Conservation (phyloP, 495 filamentous ascomycete species). For the Jackrogersella minutella region DNA sequence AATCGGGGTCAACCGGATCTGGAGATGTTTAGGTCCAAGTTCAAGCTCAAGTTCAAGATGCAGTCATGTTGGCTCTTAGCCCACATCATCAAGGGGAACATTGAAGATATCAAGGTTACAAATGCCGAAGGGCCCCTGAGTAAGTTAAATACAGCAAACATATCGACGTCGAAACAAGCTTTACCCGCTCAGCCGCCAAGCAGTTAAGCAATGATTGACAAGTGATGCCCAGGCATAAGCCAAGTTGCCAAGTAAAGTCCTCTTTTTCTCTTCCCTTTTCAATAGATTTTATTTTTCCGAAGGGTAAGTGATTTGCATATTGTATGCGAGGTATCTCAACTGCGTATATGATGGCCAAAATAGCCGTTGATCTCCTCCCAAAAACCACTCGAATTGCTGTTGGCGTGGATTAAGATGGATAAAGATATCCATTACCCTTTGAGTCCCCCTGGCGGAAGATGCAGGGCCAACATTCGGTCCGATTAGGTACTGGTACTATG, state of each 20-base stretch:
- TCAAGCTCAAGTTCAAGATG: not conserved
- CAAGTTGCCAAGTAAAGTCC: constrained; percentile 21
- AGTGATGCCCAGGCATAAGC: not conserved
- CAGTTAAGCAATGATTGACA: constrained; percentile 25
- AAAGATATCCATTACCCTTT: not conserved
- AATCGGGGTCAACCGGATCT: not conserved
- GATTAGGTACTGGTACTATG: not conserved
- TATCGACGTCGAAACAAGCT: constrained; percentile 38
- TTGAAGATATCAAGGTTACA: not conserved
- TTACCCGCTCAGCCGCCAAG: constrained; percentile 24
- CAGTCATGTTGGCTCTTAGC: not conserved
- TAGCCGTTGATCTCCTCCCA: not conserved
- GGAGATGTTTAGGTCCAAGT: not conserved
- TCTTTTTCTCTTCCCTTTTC: not conserved
- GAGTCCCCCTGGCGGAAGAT: not conserved
- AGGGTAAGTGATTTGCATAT: too few species aligned
- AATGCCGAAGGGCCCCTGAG: not conserved
- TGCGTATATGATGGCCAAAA: too few species aligned
- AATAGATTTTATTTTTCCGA: too few species aligned
- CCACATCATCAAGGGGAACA: not conserved
- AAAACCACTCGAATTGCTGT: not conserved
- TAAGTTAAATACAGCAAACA: not conserved
- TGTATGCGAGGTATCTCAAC: too few species aligned
- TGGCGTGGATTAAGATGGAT: not conserved
- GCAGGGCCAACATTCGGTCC: constrained; percentile 25